Evolutionary conservation across 2,329 filamentous ascomycete species (phyloP).

Genomic region (Decorospora gaudefroyi): DNA sequence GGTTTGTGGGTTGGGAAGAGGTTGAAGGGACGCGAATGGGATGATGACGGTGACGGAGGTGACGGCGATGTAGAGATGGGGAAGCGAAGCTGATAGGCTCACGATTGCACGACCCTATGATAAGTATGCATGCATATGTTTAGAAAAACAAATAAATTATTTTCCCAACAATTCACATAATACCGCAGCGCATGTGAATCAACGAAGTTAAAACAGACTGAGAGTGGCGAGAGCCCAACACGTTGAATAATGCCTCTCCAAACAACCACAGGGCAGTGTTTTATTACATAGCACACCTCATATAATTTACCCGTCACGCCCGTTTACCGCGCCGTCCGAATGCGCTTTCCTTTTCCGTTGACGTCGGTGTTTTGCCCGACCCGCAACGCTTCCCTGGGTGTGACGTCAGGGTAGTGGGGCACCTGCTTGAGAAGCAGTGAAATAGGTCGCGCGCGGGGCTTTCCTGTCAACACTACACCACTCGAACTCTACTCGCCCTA

Average conservation of each 20-base stretch:
- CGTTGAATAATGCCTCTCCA: conserved; percentile 4
- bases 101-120: no score
- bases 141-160: neutral
- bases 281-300: conserved; percentile 1
- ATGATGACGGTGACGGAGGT: conserved; percentile 44
- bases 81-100: conserved; percentile 61
- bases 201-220: no score
- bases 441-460: conserved; percentile 4
- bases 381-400: conserved; percentile 11
- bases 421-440: conserved; percentile 15
- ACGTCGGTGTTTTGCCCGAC: conserved; percentile 35
- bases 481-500: conserved; percentile 1
- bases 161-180: neutral
- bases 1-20: conserved; percentile 74
- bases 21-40: conserved; percentile 54
- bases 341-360: conserved; percentile 23
- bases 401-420: conserved; percentile 37
- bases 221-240: conserved; percentile 1
- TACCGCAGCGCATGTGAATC: no score
- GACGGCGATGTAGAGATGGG: conserved; percentile 70
- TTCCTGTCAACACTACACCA: neutral
- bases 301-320: conserved; percentile 1
- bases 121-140: neutral
- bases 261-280: conserved; percentile 11
- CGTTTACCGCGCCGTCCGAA: conserved; percentile 7